Base-by-base conservation (phyloP, 2,329 filamentous ascomycete genomes). In the Ceratocystis papillata region DNA sequence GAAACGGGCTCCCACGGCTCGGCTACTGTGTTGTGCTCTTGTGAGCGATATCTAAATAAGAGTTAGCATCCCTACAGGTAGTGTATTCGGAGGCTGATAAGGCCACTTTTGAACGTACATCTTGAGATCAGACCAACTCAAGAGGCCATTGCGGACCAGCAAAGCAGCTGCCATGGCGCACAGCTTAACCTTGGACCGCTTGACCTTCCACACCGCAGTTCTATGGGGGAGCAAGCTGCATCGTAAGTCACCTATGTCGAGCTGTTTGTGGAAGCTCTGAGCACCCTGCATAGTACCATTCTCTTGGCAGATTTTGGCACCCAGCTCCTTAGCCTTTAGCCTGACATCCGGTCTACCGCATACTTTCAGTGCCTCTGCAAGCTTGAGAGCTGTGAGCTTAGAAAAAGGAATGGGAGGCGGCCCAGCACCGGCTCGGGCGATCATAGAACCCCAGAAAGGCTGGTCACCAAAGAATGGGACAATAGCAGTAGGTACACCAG, bases 381-480 rank as follows among this genome's bases (percentile, higher is more conserved):
- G 77, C 12, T 83, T 86, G 30, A 87, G 83, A 0, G 81, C 79
- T 0, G 83, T 90, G 46, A 92, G 75, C 37, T 84, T 78, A 69
- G 87, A 87, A 73, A 87, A 83, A 0, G 86, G 86, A 62, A 90
- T 84, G 0, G 88, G 87, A 0, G 79, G 75, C 0, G 88, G 88
- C 0, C 89, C 88, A 5, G 88, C 89, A 8, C 87, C 87, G 5
- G 88, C 87, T 67, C 79, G 81, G 0, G 85, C 81, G 48, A 91
- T 83, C 81, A 92, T 91, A 8, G 85, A 80, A 6, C 89, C 89
- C 89, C 89, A 92, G 72, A 92, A 93, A 0, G 87, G 87, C 73
- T 93, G 89, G 70, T 93, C 89, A 1, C 89, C 89, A 72, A 92
- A 96, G 77, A 96, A 96, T 0, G 90, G 90, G 0, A 96, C 85